phyloP scores from a whole-genome alignment of 2,329 filamentous ascomycete species.

The Hyphodiscus sp. region DNA sequence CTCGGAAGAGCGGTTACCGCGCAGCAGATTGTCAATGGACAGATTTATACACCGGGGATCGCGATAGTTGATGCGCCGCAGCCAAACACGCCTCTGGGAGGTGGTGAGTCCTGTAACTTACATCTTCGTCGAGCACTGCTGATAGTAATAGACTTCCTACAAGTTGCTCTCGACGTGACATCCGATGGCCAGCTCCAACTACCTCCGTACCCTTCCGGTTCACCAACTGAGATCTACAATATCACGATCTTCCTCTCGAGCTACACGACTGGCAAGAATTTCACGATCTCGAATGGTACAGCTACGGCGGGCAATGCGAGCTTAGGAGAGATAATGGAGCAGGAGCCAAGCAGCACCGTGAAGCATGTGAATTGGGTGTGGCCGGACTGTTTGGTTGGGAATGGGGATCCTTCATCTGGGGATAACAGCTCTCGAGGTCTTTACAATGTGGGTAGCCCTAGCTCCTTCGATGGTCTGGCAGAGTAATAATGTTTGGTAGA shows the following conservation, averaged over 20 bases:
- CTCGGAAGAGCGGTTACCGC: constrained; percentile 16
- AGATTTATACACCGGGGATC: constrained; percentile 64
- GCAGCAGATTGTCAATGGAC: constrained; percentile 56
- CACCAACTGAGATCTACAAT: constrained; percentile 52
- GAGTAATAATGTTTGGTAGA: constrained; percentile 32
- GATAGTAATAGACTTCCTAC: constrained; percentile 38
- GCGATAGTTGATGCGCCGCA: constrained; percentile 61
- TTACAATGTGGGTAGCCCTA: constrained; percentile 46
- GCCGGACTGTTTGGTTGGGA: constrained; percentile 61
- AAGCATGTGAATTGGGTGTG: constrained; percentile 69
- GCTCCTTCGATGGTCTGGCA: background rate
- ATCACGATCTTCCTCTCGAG: constrained; percentile 63
- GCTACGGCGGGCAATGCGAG: constrained; percentile 44
- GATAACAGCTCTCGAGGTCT: constrained; percentile 47
- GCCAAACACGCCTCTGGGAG: constrained; percentile 56
- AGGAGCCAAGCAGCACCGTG: constrained; percentile 61
- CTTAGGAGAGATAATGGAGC: constrained; percentile 54
- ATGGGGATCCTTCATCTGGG: constrained; percentile 32
- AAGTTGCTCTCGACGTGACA: constrained; percentile 61
- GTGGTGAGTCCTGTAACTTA: constrained; percentile 39
- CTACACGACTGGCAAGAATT: constrained; percentile 55
- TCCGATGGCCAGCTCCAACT: constrained; percentile 58
- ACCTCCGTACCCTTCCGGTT: constrained; percentile 47
- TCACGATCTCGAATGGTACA: constrained; percentile 62
- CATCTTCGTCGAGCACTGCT: background rate